Conservation (phyloP, 73 alveolate species). For the Uronychia binucleata region DNA sequence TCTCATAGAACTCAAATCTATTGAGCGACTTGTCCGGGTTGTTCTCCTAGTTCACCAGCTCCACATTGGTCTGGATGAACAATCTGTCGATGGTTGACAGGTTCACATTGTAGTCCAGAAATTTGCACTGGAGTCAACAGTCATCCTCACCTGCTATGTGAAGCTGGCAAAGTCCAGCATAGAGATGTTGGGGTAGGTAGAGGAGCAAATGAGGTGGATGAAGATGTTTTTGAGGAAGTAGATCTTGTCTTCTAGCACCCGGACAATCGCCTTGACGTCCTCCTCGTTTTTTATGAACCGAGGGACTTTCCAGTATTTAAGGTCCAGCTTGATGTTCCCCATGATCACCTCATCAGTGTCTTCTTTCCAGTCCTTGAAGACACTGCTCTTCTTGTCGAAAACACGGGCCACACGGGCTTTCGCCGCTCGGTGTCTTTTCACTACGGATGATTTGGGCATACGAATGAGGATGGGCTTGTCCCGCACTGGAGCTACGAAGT, state of each 20-base stretch:
- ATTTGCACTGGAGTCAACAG: neutral
- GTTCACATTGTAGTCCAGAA: constrained; percentile 36
- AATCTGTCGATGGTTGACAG: constrained; percentile 59
- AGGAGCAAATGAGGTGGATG: constrained; percentile 24
- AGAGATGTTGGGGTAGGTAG: constrained; percentile 52
- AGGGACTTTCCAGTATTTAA: constrained; percentile 37
- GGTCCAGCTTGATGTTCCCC: constrained; percentile 33
- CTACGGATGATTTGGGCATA: constrained; percentile 7
- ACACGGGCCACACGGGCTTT: constrained; percentile 18
- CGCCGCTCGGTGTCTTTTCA: constrained; percentile 16
- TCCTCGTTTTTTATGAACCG: constrained; percentile 40
- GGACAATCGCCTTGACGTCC: constrained; percentile 21
- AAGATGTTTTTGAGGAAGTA: constrained; percentile 34
- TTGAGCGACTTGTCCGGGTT: constrained; percentile 61
- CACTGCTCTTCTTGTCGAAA: constrained; percentile 46
- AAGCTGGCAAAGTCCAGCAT: constrained; percentile 43
- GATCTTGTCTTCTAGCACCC: constrained; percentile 17
- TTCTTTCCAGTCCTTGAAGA: constrained; percentile 69
- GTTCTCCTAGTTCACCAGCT: constrained; percentile 32
- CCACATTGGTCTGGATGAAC: constrained; percentile 63
- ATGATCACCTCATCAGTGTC: constrained; percentile 39
- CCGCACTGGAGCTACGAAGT: constrained; percentile 2
- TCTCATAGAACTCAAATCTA: constrained; percentile 71
- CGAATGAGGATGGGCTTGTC: constrained; percentile 56
- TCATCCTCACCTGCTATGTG: constrained; percentile 11